Evolutionary conservation across 2,329 filamentous ascomycete species (phyloP), one percentile per base, ranked within the genome.

Genomic region (Ophiostoma himal-ulmi): DNA sequence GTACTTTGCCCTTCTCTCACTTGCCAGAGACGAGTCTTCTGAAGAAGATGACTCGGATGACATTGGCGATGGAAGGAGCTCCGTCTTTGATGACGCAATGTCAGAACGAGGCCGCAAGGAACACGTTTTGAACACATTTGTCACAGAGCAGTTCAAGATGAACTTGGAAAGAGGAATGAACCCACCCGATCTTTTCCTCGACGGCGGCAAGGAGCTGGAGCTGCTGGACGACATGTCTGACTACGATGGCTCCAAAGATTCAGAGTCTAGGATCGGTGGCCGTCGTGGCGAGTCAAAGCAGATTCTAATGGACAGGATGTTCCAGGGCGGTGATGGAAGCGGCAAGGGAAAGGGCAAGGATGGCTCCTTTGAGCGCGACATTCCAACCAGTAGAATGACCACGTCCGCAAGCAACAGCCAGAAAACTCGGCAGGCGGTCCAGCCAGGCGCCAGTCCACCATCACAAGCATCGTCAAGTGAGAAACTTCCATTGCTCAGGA

Each of bases 121-220:
- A 64, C 52, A 70, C 44, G 71, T 73, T 4, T 68, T 73, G 13
- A 71, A 71, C 54, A 68, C 72, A 1, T 73, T 73, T 69, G 72
- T 73, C n/a, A 57, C 66, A 14, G 72, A 73, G 39, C 72, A 73
- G 69, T 73, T 73, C 67, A 70, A 73, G 10, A 52, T 73, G 52
- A 71, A 73, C 22, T 60, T 73, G 22, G 70, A 73, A 36, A 44
- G 71, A n/a, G 71, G 71, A 0, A 62, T 70, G 11, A 69, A 71
- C 34, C 71, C 72, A 0, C 71, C 72, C 0, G 72, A 73, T 30
- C n/a, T 70, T 2, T 71, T 71, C 36, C 68, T 72, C 14, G 72
- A 71, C 0, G 70, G 68, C 1, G 62, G 17, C 30, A 67, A 68
- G 69, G 7, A 67, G 4, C 22, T 71, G 48, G 71, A 73, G n/a